Evolutionary conservation across 257 asterid species (phyloP).

Genomic region (Linaria vulgaris): DNA sequence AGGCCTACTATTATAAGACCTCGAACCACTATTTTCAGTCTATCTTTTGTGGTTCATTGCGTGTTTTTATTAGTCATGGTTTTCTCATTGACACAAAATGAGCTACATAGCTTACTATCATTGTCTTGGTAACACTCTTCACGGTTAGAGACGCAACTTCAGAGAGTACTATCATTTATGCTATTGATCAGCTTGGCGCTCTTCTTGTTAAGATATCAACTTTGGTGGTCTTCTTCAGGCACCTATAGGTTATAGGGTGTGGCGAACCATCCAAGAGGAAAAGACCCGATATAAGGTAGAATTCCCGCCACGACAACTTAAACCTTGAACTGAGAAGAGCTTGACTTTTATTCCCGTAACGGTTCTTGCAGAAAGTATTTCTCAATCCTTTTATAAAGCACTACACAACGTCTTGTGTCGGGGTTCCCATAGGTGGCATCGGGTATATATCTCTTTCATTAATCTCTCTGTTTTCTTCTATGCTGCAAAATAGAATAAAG

Average conservation of each 20-base stretch:
- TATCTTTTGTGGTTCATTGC: too few species aligned
- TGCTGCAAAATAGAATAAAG: too few species aligned
- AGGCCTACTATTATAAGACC: neutral
- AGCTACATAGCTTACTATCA: too few species aligned
- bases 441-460: slow-evolving; percentile 60
- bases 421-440: slow-evolving; percentile 95
- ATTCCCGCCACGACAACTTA: slow-evolving; percentile 20
- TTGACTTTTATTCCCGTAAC: slow-evolving; percentile 10
- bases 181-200: neutral
- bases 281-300: slow-evolving; percentile 47
- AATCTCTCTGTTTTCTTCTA: too few species aligned
- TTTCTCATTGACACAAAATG: too few species aligned
- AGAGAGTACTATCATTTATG: neutral
- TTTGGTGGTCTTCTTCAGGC: slow-evolving; percentile 51
- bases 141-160: too few species aligned
- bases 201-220: slow-evolving; percentile 17
- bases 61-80: too few species aligned
- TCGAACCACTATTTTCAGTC: too few species aligned
- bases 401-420: slow-evolving; percentile 71
- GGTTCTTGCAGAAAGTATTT: slow-evolving; percentile 63
- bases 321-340: slow-evolving; percentile 28
- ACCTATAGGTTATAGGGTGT: slow-evolving; percentile 81
- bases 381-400: slow-evolving; percentile 85
- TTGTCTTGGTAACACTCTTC: too few species aligned
- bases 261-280: slow-evolving; percentile 59